A percentile compares a stretch with the other conserved stretches of the same genome.
Evolutionary conservation across 129 eudicot genomes (phyloP).

Genomic region (Cynara cardunculus): DNA sequence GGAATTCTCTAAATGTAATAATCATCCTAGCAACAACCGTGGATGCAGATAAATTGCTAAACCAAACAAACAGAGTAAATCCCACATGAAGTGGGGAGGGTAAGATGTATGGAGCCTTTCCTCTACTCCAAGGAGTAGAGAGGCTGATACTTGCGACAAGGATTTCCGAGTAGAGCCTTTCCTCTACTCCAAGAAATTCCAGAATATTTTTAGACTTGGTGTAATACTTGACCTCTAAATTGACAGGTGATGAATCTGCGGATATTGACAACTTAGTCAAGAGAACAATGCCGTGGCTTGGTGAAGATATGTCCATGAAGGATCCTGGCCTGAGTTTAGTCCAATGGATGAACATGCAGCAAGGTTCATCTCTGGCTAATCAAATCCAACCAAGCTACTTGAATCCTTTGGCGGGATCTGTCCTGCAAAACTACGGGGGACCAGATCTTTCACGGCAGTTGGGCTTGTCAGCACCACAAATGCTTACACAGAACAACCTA

Average conservation of each 20-base stretch:
- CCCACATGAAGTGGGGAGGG: too few species aligned
- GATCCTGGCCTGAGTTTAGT: constrained; percentile 86
- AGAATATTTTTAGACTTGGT: neutral
- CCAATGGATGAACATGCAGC: constrained; percentile 99
- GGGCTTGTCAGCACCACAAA: too few species aligned
- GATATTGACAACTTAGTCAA: constrained; percentile 68
- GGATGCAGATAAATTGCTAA: too few species aligned
- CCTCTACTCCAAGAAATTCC: too few species aligned
- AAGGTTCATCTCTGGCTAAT: constrained; percentile 53
- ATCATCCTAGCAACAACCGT: too few species aligned
- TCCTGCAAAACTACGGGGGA: constrained; percentile 52
- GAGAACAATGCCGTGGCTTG: constrained; percentile 93
- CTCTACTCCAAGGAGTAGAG: too few species aligned
- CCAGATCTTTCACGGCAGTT: too few species aligned
- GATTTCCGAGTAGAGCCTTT: too few species aligned
- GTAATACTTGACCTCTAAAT: neutral
- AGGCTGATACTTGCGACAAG: too few species aligned
- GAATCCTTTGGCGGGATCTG: constrained; percentile 50
- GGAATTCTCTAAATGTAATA: neutral
- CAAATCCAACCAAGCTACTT: constrained; percentile 63
- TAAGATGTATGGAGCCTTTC: too few species aligned
- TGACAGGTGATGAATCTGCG: constrained; percentile 60
- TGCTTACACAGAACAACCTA: constrained; percentile 51
- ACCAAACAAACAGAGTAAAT: too few species aligned
- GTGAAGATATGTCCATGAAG: constrained; percentile 74